Conservation (phyloP, 192 early-diverging fungal species). For the Allomyces arbusculus region DNA sequence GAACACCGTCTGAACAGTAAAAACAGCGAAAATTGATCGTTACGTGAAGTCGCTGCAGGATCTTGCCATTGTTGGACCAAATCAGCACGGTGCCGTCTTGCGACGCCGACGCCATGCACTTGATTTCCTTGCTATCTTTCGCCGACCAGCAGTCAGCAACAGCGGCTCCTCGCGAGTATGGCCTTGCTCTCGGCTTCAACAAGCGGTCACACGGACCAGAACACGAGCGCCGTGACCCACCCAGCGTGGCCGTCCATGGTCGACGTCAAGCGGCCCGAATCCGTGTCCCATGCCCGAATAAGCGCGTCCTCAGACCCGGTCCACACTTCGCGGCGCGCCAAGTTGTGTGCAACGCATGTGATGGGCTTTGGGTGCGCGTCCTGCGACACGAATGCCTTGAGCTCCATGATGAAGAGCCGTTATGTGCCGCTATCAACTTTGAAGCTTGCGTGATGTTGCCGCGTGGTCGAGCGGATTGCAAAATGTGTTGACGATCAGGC, state of each 20-base stretch:
- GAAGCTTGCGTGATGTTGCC: no score
- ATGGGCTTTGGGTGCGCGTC: slow-evolving; percentile 27
- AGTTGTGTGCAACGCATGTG: slow-evolving; percentile 27
- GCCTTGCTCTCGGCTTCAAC: no score
- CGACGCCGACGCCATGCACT: slow-evolving; percentile 28
- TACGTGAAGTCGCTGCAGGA: slow-evolving; percentile 31
- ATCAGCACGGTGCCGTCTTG: slow-evolving; percentile 32
- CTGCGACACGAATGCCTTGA: not conserved
- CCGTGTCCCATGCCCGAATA: slow-evolving; percentile 29
- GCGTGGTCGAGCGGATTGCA: no score
- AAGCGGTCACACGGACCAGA: slow-evolving; percentile 14
- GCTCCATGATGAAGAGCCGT: not conserved
- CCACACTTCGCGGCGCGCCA: slow-evolving; percentile 23
- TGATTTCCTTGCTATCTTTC: slow-evolving; percentile 28
- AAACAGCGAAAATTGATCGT: no score
- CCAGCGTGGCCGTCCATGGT: slow-evolving; percentile 22
- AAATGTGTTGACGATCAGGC: no score
- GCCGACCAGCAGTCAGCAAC: not conserved
- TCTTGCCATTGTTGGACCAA: slow-evolving; percentile 27
- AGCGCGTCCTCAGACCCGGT: slow-evolving; percentile 22
- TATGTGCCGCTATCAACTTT: no score
- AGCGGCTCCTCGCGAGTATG: no score
- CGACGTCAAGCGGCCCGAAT: slow-evolving; percentile 24
- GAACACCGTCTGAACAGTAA: no score
- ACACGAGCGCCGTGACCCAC: slow-evolving; percentile 29